These are phyloP conservation scores for Ophiostoma australiae DNA, from an alignment of 2,329 filamentous ascomycete species.

Conservation along the genomic window DNA sequence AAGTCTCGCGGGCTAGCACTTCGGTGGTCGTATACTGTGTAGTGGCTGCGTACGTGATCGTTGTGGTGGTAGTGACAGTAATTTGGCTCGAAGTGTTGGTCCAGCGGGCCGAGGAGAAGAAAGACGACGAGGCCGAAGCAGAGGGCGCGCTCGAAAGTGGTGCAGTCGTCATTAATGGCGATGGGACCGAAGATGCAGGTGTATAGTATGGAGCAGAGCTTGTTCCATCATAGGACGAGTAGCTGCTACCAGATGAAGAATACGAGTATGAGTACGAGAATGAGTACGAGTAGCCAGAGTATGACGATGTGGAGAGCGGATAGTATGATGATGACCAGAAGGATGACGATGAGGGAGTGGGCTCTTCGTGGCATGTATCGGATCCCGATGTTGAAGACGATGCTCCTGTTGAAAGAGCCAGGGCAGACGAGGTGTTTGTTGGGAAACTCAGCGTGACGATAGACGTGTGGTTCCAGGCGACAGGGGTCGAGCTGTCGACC, in stretches of 20 bases:
- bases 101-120: slow-evolving; percentile 3
- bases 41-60: slow-evolving; percentile 10
- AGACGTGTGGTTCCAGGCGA: neutral
- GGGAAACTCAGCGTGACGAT: neutral
- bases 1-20: neutral
- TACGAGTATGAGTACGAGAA: slow-evolving; percentile 3
- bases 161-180: neutral
- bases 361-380: neutral
- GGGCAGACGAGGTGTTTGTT: slow-evolving; percentile 2
- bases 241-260: neutral
- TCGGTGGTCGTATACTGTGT: slow-evolving; percentile 6
- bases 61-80: slow-evolving; percentile 21
- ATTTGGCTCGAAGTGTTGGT: slow-evolving; percentile 12
- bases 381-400: neutral
- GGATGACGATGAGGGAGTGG: neutral
- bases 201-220: neutral
- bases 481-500: neutral
- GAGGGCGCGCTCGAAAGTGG: neutral
- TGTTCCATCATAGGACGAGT: neutral
- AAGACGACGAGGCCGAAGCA: neutral
- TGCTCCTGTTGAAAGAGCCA: neutral
- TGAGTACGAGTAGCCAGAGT: neutral
- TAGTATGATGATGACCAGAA: neutral
- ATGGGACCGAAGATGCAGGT: neutral
- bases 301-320: neutral